Base-by-base conservation (phyloP, 768 basidiomycete genomes). In the Leccinum longicurvipes region DNA sequence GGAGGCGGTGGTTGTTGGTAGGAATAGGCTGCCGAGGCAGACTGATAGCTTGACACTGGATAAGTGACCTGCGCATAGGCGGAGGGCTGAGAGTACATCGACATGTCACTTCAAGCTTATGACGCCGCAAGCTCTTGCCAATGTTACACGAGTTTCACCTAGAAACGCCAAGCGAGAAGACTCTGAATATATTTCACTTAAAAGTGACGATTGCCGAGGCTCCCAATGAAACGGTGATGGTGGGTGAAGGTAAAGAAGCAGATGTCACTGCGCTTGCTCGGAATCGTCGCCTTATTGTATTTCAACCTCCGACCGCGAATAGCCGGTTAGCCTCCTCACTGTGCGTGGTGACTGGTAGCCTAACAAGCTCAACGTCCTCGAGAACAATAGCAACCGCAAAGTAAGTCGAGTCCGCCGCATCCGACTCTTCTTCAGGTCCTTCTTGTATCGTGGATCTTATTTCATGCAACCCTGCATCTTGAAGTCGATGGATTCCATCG, bases 71-170 rank as follows among this genome's bases (percentile, higher is more conserved):
- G 84, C 63, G 81, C 80, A 65, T 81, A 87, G 65, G 74, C 62
- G 41, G 79, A 75, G 69, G 73, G 78, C 69, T 84, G 84, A 72
- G 84, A 74, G 73, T 86, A 88, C 66, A 84, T 72, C 61, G 82
- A 83, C 82, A 85, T 84, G 62, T 71, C 72, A 67, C 72, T 62
- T 69, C 66, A 73, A 72, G 64, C 73, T 76, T 74, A 74, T 68
- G 60, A 55, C 60, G 66, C 62, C 55, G 61, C 60, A 66, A 66
- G 67, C 57, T 64, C 59, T 62, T 66, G 63, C 32, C 64, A 70
- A 64, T 47, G 66, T 65, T 67, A 68, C 68, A 67, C 66, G 64
- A 66, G 63, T 63, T 60, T 67, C 71, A 69, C 69, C 71, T 66
- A 64, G 64, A 56, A 62, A 47, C 55, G 62, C 62, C 64, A 58